Conservation (phyloP, 2,329 filamentous ascomycete genomes). For the Chaetothyriales sp. region DNA sequence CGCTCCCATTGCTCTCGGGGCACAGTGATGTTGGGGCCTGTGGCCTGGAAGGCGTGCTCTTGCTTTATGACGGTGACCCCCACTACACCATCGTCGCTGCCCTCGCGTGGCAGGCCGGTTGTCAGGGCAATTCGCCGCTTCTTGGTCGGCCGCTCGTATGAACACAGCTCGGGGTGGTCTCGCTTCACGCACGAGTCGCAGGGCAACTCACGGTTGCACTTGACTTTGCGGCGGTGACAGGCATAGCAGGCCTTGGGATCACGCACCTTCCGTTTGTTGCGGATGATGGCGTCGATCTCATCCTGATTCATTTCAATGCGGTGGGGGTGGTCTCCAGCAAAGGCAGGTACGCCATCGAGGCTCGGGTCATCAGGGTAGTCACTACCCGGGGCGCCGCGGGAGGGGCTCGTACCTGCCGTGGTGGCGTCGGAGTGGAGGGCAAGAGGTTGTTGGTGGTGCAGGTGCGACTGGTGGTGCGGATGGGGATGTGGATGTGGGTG, state of each 20-base stretch:
- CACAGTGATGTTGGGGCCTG: constrained; percentile 16
- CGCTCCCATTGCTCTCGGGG: constrained; percentile 18
- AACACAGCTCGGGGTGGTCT: constrained; percentile 34
- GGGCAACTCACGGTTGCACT: constrained; percentile 34
- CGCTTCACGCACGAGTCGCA: constrained; percentile 36
- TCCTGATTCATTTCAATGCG: constrained; percentile 27
- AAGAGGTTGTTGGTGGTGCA: background rate
- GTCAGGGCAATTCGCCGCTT: constrained; percentile 23
- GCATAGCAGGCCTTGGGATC: constrained; percentile 27
- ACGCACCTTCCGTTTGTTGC: constrained; percentile 33
- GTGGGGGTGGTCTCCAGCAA: constrained; percentile 1
- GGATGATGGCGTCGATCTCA: constrained; percentile 33
- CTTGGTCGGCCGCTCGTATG: constrained; percentile 34
- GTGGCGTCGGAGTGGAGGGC: background rate
- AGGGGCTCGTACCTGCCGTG: background rate
- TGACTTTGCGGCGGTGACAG: constrained; percentile 22
- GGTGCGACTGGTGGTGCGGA: background rate
- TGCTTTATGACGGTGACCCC: constrained; percentile 3
- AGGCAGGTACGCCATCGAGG: constrained; percentile 2
- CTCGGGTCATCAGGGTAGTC: constrained; percentile 11
- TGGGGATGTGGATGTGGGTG: background rate
- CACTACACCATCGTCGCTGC: constrained; percentile 5
- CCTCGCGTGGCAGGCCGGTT: background rate
- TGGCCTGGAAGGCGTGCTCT: constrained; percentile 6
- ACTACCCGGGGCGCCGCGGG: background rate